phyloP scores from a whole-genome alignment of 2,329 filamentous ascomycete species.

The Beauveria caledonica region DNA sequence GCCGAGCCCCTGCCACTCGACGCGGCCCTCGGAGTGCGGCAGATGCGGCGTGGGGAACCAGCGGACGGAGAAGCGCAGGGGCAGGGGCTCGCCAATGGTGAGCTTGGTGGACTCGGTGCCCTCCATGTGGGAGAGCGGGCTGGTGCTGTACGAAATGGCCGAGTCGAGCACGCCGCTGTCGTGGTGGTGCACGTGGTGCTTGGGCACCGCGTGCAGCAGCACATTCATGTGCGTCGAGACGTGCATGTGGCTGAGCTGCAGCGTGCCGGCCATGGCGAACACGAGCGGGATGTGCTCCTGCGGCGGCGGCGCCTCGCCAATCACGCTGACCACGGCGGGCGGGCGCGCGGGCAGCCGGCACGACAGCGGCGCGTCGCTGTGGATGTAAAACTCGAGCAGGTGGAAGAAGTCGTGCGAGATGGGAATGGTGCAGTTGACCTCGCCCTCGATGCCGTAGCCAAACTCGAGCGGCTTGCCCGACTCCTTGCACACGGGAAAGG shows the following conservation, averaged over 20 bases:
- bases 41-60: slow-evolving; percentile 76
- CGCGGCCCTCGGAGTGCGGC: slow-evolving; percentile 56
- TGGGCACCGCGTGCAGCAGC: slow-evolving; percentile 63
- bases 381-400: slow-evolving; percentile 93
- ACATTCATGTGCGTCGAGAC: slow-evolving; percentile 86
- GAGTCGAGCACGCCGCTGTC: slow-evolving; percentile 77
- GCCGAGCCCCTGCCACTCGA: slow-evolving; percentile 58
- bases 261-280: slow-evolving; percentile 79
- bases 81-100: slow-evolving; percentile 79
- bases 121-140: slow-evolving; percentile 54
- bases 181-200: slow-evolving; percentile 53
- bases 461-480: slow-evolving; percentile 76
- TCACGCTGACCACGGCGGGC: slow-evolving; percentile 42
- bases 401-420: slow-evolving; percentile 74
- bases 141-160: slow-evolving; percentile 78
- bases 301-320: slow-evolving; percentile 41
- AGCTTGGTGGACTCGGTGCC: slow-evolving; percentile 53
- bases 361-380: slow-evolving; percentile 86
- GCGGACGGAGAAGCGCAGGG: slow-evolving; percentile 68
- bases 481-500: slow-evolving; percentile 86
- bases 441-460: slow-evolving; percentile 72
- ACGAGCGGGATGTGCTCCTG: slow-evolving; percentile 73
- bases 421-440: slow-evolving; percentile 77
- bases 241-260: slow-evolving; percentile 85
- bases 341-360: slow-evolving; percentile 84